A percentile compares a stretch with the other conserved stretches of the same genome.
Conservation (phyloP, 768 basidiomycete species). For the Mycena pura region DNA sequence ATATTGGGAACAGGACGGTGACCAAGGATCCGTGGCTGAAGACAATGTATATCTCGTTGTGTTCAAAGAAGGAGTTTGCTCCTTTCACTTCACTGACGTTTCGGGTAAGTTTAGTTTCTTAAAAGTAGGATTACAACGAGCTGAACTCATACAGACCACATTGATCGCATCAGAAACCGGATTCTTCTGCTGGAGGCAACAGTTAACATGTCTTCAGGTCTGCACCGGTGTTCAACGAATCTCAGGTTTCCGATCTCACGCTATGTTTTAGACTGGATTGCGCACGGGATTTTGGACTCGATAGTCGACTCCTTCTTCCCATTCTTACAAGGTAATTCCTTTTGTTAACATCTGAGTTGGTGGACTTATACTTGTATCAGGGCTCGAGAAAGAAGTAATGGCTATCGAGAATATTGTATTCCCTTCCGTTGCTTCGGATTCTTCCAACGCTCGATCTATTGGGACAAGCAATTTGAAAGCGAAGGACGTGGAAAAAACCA, state of each 20-base stretch:
- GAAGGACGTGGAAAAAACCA: constrained; percentile 8
- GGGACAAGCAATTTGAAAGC: background rate
- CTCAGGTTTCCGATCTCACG: no score
- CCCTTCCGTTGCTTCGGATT: constrained; percentile 26
- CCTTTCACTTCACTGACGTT: constrained; percentile 90
- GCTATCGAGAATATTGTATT: constrained; percentile 78
- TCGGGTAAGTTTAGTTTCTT: constrained; percentile 53
- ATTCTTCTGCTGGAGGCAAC: constrained; percentile 68
- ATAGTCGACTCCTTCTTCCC: constrained; percentile 95
- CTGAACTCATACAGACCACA: constrained; percentile 66
- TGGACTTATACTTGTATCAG: constrained; percentile 39
- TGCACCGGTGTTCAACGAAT: no score
- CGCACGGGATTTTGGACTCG: constrained; percentile 90
- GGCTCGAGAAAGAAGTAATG: constrained; percentile 81
- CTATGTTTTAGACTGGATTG: constrained; percentile 88
- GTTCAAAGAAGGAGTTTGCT: constrained; percentile 86
- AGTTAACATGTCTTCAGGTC: constrained; percentile 76
- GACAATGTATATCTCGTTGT: constrained; percentile 90
- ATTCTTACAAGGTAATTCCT: constrained; percentile 48
- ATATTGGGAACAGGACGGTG: constrained; percentile 26
- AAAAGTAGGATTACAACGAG: background rate
- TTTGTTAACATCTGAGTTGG: background rate
- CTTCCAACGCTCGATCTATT: background rate
- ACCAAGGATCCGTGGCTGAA: constrained; percentile 63
- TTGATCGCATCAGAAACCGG: constrained; percentile 74